phyloP scores from a whole-genome alignment of 2,329 filamentous ascomycete species.

The Pleoardoris graminearum region DNA sequence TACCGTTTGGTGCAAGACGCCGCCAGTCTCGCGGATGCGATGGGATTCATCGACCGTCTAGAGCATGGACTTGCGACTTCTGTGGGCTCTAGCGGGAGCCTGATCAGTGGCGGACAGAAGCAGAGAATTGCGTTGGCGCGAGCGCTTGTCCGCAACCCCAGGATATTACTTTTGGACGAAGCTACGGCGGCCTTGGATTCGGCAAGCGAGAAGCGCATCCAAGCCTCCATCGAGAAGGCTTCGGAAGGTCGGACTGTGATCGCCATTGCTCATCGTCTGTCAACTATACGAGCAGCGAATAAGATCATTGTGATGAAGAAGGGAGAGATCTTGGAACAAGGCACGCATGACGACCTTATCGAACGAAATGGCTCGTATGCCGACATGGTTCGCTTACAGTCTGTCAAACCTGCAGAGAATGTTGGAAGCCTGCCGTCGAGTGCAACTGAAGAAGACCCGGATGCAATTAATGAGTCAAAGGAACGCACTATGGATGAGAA shows the following conservation, averaged over 20 bases:
- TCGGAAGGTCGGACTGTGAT: conserved; percentile 43
- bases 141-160: conserved; percentile 59
- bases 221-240: conserved; percentile 45
- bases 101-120: conserved; percentile 62
- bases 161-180: conserved; percentile 64
- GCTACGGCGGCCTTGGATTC: conserved; percentile 65
- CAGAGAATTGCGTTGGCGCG: conserved; percentile 64
- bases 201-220: conserved; percentile 60
- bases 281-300: conserved; percentile 41
- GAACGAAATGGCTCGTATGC: conserved; percentile 50
- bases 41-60: conserved; percentile 58
- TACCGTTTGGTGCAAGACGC: conserved; percentile 55
- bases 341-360: conserved; percentile 40
- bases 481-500: conserved; percentile 15
- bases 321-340: conserved; percentile 43
- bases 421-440: conserved; percentile 26
- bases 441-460: conserved; percentile 25
- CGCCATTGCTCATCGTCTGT: conserved; percentile 45
- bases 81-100: conserved; percentile 58
- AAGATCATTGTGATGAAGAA: conserved; percentile 47
- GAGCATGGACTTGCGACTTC: conserved; percentile 54
- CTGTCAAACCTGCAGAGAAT: conserved; percentile 42
- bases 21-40: conserved; percentile 62
- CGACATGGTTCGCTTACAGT: conserved; percentile 55
- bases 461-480: conserved; percentile 27